Evolutionary conservation across 306 rosid species (phyloP).

Genomic region (Cercis canadensis): DNA sequence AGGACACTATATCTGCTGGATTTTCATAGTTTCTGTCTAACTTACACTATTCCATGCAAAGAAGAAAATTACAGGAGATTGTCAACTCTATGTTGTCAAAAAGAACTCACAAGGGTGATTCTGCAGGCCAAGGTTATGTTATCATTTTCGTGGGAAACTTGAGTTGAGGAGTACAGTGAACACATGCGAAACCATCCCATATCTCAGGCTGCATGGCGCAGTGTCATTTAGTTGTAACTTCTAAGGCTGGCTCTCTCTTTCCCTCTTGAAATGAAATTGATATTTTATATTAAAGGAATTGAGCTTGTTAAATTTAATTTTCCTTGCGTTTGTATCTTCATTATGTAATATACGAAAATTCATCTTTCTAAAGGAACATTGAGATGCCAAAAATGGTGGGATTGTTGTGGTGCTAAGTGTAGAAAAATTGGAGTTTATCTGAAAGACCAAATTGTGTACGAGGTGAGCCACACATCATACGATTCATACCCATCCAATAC

Average conservation of each 20-base stretch:
- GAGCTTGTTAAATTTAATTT: too few relatives aligned
- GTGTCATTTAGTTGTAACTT: constrained; percentile 10
- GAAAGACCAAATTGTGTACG: too few relatives aligned
- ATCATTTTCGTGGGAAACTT: constrained; percentile 19
- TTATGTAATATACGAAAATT: too few relatives aligned
- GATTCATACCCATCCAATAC: too few relatives aligned
- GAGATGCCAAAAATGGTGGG: too few relatives aligned
- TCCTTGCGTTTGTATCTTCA: too few relatives aligned
- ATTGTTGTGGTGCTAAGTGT: too few relatives aligned
- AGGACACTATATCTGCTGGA: constrained; percentile 41
- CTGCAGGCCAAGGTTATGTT: constrained; percentile 29
- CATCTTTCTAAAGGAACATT: too few relatives aligned
- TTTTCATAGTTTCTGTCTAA: constrained; percentile 42
- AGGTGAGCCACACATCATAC: too few relatives aligned
- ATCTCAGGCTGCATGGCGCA: constrained; percentile 9
- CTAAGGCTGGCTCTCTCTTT: neutral
- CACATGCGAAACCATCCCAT: constrained; percentile 5
- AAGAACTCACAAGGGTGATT: constrained; percentile 18
- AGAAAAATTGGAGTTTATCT: too few relatives aligned
- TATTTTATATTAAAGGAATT: neutral
- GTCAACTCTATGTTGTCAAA: constrained; percentile 22
- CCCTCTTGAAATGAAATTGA: neutral
- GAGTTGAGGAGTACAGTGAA: neutral
- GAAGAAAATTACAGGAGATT: constrained; percentile 23
- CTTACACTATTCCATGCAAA: constrained; percentile 24